These are phyloP conservation scores for Epichloe hybrida DNA, from an alignment of 2,329 filamentous ascomycete genomes.

Conservation along the genomic window DNA sequence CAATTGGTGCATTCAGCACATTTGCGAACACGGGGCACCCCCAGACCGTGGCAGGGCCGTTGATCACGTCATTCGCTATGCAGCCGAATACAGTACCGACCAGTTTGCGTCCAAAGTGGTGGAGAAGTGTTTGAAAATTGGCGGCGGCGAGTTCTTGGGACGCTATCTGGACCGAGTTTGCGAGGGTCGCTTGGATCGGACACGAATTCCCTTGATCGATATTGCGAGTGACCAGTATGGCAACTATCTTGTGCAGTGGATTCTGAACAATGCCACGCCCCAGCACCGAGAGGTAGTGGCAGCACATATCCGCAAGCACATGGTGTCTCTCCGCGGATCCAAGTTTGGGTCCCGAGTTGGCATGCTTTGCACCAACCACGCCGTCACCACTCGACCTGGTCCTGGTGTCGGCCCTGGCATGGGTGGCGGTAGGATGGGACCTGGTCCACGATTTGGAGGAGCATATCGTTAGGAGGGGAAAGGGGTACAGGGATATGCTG, in stretches of 20 bases:
- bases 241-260: conserved; percentile 96
- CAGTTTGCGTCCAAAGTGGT: conserved; percentile 99
- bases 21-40: conserved; percentile 93
- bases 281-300: conserved; percentile 91
- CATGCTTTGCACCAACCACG: conserved; percentile 97
- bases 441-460: conserved; percentile 43
- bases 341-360: conserved; percentile 97
- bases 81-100: conserved; percentile 95
- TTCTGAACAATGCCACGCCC: conserved; percentile 72
- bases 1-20: conserved; percentile 99
- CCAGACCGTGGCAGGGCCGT: conserved; percentile 86
- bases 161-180: conserved; percentile 91
- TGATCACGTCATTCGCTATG: conserved; percentile 87
- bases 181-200: conserved; percentile 77
- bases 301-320: conserved; percentile 92
- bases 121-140: conserved; percentile 97
- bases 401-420: conserved; percentile 62
- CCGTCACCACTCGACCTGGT: conserved; percentile 75
- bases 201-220: conserved; percentile 92
- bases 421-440: conserved; percentile 37
- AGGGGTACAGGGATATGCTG: neutral
- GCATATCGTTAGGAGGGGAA: conserved; percentile 35
- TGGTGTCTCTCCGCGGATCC: conserved; percentile 95
- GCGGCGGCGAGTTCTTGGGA: conserved; percentile 75
- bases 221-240: conserved; percentile 98